phyloP scores from a whole-genome alignment of 345 rosid genomes.

The Acer negundo region DNA sequence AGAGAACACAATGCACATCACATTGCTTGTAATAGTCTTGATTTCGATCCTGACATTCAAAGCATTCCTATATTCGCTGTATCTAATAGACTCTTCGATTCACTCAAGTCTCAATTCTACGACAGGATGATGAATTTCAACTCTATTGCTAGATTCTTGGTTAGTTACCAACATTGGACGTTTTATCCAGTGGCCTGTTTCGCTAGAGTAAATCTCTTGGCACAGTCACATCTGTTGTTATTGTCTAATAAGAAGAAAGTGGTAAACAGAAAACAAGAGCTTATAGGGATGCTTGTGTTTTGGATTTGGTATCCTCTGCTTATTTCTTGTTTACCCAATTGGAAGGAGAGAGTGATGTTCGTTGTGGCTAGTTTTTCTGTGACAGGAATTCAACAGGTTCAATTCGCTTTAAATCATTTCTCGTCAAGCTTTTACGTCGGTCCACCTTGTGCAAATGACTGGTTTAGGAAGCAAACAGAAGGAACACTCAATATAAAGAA shows the following conservation, averaged over 20 bases:
- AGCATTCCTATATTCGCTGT: conserved; percentile 58
- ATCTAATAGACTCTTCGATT: conserved; percentile 46
- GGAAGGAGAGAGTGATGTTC: conserved; percentile 53
- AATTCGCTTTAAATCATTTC: conserved; percentile 61
- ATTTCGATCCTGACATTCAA: conserved; percentile 62
- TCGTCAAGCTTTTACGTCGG: conserved; percentile 54
- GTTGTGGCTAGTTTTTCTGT: conserved; percentile 43
- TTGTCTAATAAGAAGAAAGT: conserved; percentile 38
- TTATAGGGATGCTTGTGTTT: conserved; percentile 41
- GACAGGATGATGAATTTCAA: conserved; percentile 53
- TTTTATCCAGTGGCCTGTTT: conserved; percentile 62
- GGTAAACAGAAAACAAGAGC: conserved; percentile 38
- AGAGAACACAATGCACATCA: conserved; percentile 62
- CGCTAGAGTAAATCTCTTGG: conserved; percentile 53
- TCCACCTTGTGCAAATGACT: conserved; percentile 45
- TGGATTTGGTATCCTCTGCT: conserved; percentile 64
- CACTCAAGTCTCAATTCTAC: conserved; percentile 42
- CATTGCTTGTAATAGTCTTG: conserved; percentile 58
- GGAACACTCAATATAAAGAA: conserved; percentile 52
- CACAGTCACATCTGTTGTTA: conserved; percentile 43
- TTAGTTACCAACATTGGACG: conserved; percentile 60
- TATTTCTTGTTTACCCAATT: conserved; percentile 51
- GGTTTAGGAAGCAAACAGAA: conserved; percentile 54
- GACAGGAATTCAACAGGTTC: conserved; percentile 56
- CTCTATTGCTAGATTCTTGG: conserved; percentile 43